These are phyloP conservation scores for Lachnellula cervina DNA, from an alignment of 2,329 filamentous ascomycete genomes.

Conservation along the genomic window DNA sequence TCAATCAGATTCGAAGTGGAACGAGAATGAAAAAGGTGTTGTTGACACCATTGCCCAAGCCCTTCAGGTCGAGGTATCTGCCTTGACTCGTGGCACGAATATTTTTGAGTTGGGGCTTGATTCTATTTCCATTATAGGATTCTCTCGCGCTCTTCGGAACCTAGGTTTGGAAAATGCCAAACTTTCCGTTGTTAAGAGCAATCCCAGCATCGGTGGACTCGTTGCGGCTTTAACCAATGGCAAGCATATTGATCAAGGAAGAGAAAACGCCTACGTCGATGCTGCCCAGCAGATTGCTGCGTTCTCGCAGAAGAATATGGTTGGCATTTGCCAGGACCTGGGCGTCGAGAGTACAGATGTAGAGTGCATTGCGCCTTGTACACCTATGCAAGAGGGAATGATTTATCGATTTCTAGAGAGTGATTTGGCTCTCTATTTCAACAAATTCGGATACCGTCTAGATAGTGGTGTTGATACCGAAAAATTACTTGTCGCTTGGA, in stretches of 20 bases:
- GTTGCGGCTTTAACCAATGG: slow-evolving; percentile 26
- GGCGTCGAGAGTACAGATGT: slow-evolving; percentile 48
- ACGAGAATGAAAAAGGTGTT: slow-evolving; percentile 43
- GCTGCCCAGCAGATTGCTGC: slow-evolving; percentile 37
- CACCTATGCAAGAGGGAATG: slow-evolving; percentile 81
- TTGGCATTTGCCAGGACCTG: slow-evolving; percentile 43
- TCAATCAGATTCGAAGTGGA: slow-evolving; percentile 30
- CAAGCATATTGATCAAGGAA: slow-evolving; percentile 1
- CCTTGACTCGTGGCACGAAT: slow-evolving; percentile 51
- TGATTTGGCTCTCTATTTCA: slow-evolving; percentile 64
- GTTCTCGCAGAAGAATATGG: slow-evolving; percentile 33
- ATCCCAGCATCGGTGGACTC: slow-evolving; percentile 48
- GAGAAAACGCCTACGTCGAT: slow-evolving; percentile 24
- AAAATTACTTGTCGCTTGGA: slow-evolving; percentile 54
- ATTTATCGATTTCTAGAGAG: slow-evolving; percentile 63
- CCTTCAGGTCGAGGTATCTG: slow-evolving; percentile 33
- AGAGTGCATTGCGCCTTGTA: slow-evolving; percentile 75
- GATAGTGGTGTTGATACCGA: slow-evolving; percentile 38
- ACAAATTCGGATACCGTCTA: slow-evolving; percentile 62
- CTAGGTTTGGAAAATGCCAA: slow-evolving; percentile 56
- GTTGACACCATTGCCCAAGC: slow-evolving; percentile 45
- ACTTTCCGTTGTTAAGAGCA: slow-evolving; percentile 63
- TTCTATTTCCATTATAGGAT: slow-evolving; percentile 74
- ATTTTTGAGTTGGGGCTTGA: slow-evolving; percentile 86
- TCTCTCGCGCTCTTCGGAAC: slow-evolving; percentile 60